Base-by-base conservation (phyloP, 2,329 filamentous ascomycete genomes). In the Pyricularia sp. region DNA sequence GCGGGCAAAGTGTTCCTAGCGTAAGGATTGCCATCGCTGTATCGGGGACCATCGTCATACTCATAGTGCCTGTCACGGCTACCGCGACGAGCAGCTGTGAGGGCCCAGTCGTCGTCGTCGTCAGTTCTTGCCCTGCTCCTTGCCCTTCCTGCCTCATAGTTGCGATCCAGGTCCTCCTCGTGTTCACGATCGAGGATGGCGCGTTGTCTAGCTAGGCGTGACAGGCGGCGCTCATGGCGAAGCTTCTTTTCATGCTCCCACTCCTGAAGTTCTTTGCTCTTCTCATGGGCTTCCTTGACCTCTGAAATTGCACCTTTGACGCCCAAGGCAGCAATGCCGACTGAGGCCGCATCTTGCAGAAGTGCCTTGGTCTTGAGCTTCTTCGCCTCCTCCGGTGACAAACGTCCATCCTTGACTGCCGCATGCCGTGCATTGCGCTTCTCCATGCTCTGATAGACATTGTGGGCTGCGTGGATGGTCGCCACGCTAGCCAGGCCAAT, bases 391-490 rank as follows among this genome's bases (percentile, higher is more conserved):
- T 78, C 76, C 6, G 79, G 76, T 70, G 81, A 84, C 26, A 88
- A 76, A n/a, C 79, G 79, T 31, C 85, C 86, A 72, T 87, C 81
- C 64, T 78, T 80, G 68, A 88, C 84, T 61, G 85, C 85, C 74
- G 80, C 84, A 69, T 84, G 81, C 70, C 85, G 81, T 71, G 79
- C 78, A 59, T 83, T 81, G 70, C 85, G 81, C 78, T 85, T 85
- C 76, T 86, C 83, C 83, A 87, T 82, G 77, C 84, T 87, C 73
- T 83, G 78, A 75, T 87, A 88, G 74, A 88, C 83, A 72, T 80
- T 85, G 74, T 88, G 82, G 72, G 83, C 85, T 72, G 86, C 86
- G 76, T 88, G 85, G 73, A 88, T 86, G 72, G 85, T 87, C 74
- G 86, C 85, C 71, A 87, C 83, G 68, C 84, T 81, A 68, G 86